phyloP scores from a whole-genome alignment of 148 eudicot genomes.

The Polygonum aviculare region DNA sequence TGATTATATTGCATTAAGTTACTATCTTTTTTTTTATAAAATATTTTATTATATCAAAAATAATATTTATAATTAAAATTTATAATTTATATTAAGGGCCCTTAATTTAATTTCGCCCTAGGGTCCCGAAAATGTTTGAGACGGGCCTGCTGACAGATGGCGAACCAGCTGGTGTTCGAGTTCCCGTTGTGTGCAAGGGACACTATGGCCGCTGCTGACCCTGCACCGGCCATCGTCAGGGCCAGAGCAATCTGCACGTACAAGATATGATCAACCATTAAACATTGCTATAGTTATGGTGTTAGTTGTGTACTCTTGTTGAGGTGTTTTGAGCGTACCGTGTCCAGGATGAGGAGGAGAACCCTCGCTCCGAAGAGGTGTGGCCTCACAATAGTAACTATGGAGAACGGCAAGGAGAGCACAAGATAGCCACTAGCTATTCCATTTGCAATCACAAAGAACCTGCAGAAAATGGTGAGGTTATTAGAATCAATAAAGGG shows the following conservation, averaged over 20 bases:
- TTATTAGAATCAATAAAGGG: not conserved
- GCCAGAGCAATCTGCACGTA: slow-evolving; percentile 52
- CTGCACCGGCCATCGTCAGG: slow-evolving; percentile 46
- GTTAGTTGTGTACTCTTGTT: not conserved
- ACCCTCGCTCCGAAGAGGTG: slow-evolving; percentile 46
- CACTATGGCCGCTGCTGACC: slow-evolving; percentile 82
- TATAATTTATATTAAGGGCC: too few relatives aligned
- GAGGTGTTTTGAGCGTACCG: slow-evolving; percentile 24
- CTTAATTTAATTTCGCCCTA: slow-evolving; percentile 22
- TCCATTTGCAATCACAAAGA: slow-evolving; percentile 74
- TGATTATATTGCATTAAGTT: too few relatives aligned
- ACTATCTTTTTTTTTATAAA: too few relatives aligned
- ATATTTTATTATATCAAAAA: too few relatives aligned
- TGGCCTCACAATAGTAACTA: slow-evolving; percentile 70
- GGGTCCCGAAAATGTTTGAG: too few relatives aligned
- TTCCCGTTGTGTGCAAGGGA: slow-evolving; percentile 83
- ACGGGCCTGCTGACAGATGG: too few relatives aligned
- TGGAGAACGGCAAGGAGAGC: slow-evolving; percentile 74
- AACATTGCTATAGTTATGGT: not conserved
- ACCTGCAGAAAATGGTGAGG: slow-evolving; percentile 25
- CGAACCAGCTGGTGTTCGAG: slow-evolving; percentile 52
- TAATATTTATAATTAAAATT: too few relatives aligned
- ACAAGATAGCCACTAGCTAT: slow-evolving; percentile 65
- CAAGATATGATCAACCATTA: not conserved
- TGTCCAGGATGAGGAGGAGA: slow-evolving; percentile 66